Evolutionary conservation across 768 basidiomycete genomes (phyloP).

Genomic region (Rhizopogon vinicolor): DNA sequence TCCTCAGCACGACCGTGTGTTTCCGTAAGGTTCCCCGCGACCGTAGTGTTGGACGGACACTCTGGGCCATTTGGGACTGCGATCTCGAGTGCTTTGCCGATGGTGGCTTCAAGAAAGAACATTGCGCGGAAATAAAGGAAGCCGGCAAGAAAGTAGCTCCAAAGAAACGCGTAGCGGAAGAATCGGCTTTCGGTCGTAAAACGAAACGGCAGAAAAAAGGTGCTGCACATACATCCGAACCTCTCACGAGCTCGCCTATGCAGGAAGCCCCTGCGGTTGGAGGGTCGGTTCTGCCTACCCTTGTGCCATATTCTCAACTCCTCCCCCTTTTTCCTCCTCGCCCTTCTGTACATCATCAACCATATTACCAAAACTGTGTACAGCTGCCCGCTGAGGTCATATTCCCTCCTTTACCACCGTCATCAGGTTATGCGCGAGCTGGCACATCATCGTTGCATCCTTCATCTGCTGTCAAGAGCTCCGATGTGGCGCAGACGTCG

Average conservation of each 20-base stretch:
- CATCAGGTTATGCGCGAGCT: constrained; percentile 34
- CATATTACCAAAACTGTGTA: constrained; percentile 63
- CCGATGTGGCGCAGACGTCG: constrained; percentile 20
- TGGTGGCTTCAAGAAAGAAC: constrained; percentile 74
- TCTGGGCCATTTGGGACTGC: constrained; percentile 85
- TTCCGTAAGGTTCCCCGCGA: constrained; percentile 85
- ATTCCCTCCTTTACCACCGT: constrained; percentile 67
- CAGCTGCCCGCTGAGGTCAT: constrained; percentile 60
- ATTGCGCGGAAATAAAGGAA: constrained; percentile 35
- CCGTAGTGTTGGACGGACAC: constrained; percentile 72
- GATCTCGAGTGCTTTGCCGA: constrained; percentile 80
- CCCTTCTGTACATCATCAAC: constrained; percentile 63
- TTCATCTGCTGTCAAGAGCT: constrained; percentile 18
- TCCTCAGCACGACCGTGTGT: constrained; percentile 85
- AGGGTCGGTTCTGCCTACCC: constrained; percentile 14
- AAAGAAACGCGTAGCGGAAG: constrained; percentile 38
- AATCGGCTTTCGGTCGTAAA: constrained; percentile 33
- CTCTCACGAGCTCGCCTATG: constrained; percentile 10
- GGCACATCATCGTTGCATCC: constrained; percentile 15
- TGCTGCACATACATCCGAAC: constrained; percentile 6
- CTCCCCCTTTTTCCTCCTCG: constrained; percentile 46
- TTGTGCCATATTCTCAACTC: constrained; percentile 20
- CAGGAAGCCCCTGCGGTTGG: constrained; percentile 16
- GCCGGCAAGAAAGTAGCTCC: constrained; percentile 24
- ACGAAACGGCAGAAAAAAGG: constrained; percentile 43